phyloP scores from a whole-genome alignment of 768 basidiomycete species.

The Suillus americanus region DNA sequence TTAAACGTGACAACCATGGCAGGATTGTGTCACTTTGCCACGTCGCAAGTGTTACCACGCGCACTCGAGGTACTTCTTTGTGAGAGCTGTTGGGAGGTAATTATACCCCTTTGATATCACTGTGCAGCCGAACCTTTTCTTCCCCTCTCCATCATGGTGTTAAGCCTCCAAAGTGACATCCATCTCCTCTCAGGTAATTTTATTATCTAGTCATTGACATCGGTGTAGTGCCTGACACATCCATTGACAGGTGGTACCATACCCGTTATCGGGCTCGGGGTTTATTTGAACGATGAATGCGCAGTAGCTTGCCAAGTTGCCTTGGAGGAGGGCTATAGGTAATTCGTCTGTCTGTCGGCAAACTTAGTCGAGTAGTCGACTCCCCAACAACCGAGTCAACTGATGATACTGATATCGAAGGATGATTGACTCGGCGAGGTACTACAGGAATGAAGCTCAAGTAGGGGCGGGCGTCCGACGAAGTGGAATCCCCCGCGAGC shows the following conservation, averaged over 20 bases:
- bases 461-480: conserved; percentile 27
- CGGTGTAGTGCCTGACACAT: background rate
- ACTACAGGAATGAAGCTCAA: conserved; percentile 24
- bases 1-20: background rate
- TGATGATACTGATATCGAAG: conserved; percentile 10
- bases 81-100: background rate
- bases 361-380: background rate
- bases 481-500: conserved; percentile 23
- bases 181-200: background rate
- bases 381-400: background rate
- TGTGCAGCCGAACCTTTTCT: background rate
- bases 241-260: conserved; percentile 19
- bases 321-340: conserved; percentile 29
- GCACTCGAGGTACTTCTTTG: background rate
- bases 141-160: background rate
- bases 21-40: background rate
- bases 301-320: conserved; percentile 19
- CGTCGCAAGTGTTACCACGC: background rate
- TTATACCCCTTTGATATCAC: background rate
- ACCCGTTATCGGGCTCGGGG: conserved; percentile 28
- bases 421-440: conserved; percentile 27
- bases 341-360: background rate
- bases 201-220: background rate
- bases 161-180: background rate
- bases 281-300: conserved; percentile 18